Percentiles rank a stretch among this genome's conserved stretches.
Conservation (phyloP, 129 eudicot species). For the Saposhnikovia divaricata region DNA sequence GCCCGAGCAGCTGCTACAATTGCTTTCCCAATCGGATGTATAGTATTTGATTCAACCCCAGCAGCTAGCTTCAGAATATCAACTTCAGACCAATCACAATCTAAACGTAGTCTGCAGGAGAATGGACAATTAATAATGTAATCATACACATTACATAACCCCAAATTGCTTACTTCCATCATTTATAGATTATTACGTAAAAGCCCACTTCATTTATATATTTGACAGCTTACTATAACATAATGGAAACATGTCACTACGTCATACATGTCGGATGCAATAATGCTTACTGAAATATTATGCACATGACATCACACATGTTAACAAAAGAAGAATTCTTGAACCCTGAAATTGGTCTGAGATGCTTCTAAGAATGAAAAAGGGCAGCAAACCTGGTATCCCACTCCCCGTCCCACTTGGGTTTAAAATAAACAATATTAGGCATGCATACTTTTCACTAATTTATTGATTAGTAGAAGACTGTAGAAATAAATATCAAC, state of each 20-base stretch:
- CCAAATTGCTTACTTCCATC: not conserved
- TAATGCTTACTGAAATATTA: not conserved
- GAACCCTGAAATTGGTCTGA: not conserved
- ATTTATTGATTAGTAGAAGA: not conserved
- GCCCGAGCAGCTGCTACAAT: slow-evolving; percentile 81
- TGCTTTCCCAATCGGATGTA: slow-evolving; percentile 98
- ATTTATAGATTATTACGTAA: not conserved
- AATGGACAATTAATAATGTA: not conserved
- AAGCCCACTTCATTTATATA: not conserved
- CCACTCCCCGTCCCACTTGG: not conserved
- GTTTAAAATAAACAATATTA: not conserved
- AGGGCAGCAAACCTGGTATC: not conserved
- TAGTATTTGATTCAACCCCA: slow-evolving; percentile 88
- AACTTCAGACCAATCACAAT: slow-evolving; percentile 47
- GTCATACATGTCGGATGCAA: not conserved
- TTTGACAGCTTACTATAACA: not conserved
- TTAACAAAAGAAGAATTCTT: not conserved
- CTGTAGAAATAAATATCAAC: not conserved
- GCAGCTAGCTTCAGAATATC: slow-evolving; percentile 86
- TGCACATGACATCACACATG: not conserved
- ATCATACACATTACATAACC: not conserved
- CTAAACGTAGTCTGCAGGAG: slow-evolving; percentile 43
- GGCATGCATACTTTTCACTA: not conserved
- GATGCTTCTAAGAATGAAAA: not conserved
- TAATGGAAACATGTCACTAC: not conserved